Base-by-base conservation (phyloP, 164 flowering plant species). In the Paratinospora sagittata region DNA sequence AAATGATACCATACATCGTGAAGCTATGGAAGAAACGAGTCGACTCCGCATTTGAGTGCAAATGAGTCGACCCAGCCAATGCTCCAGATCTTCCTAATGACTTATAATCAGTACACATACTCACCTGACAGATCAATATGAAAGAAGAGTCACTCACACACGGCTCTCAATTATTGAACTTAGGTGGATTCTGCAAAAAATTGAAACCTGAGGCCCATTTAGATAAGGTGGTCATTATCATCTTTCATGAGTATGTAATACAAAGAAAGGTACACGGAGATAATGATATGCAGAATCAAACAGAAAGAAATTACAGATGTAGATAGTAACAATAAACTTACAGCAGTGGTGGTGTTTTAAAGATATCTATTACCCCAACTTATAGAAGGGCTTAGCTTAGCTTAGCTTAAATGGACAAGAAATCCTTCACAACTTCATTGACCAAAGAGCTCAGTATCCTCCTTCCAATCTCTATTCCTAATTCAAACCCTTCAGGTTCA, bases 381-480 rank as follows among this genome's bases (percentile, higher is more conserved):
- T 47, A 52, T 65, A 62, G n/a, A 70, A 21, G 63, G n/a, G n/a
- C n/a, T n/a, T n/a, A n/a, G n/a, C n/a, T n/a, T n/a, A n/a, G n/a
- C n/a, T n/a, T n/a, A n/a, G 16, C 66, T 41, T 65, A 85, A 67
- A 63, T 30, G 36, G 43, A 57, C 78, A 84, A 70, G 49, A 89
- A 63, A 80, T 88, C 93, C 71, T 77, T 83, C 60, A 93, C 80
- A 36, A 89, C 79, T 81, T 95, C 97, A 75, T 85, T 82, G 67
- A 95, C 75, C 82, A 95, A 85, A 45, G 86, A 83, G 77, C 73
- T 70, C 6, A 91, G 73, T 33, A 93, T 84, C 57, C 75, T 78
- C 47, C 60, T 75, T 77, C 85, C 91, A 34, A 95, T 77, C 76
- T 87, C 90, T 41, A 73, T 68, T 26, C 93, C 96, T 1, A 86